Conservation (phyloP, 441 rosid genomes). For the Adansonia gregorii region DNA sequence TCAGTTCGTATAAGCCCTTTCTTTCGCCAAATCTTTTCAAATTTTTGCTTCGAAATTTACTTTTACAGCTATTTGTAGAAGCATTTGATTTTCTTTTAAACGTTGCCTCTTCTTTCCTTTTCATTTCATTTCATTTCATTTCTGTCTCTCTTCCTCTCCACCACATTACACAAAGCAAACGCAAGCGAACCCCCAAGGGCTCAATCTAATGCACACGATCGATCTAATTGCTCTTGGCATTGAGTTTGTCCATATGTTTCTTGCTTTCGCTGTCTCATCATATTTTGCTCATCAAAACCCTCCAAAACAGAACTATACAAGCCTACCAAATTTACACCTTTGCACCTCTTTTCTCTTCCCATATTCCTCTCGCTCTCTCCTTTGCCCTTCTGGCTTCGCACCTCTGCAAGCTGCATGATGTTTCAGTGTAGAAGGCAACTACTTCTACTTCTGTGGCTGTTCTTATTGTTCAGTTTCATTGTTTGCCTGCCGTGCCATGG, state of each 20-base stretch:
- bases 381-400: neutral
- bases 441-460: conserved; percentile 34
- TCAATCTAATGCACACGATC: conserved; percentile 2
- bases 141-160: conserved; percentile 17
- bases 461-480: conserved; percentile 41
- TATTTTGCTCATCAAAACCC: conserved; percentile 21
- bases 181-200: neutral
- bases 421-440: conserved; percentile 34
- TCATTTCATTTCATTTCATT: neutral
- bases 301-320: neutral
- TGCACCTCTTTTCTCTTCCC: neutral
- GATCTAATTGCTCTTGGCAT: conserved; percentile 1
- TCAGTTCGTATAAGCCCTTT: conserved; percentile 31
- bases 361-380: neutral
- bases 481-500: conserved; percentile 46
- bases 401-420: conserved; percentile 27
- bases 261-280: conserved; percentile 14
- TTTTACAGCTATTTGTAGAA: conserved; percentile 3
- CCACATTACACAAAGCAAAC: conserved; percentile 2
- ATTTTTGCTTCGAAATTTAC: conserved; percentile 26
- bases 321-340: conserved; percentile 2
- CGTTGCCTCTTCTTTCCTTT: neutral
- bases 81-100: conserved; percentile 26
- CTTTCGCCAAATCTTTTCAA: conserved; percentile 16
- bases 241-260: conserved; percentile 25